These are phyloP conservation scores for Tricholoma matsutake DNA, from an alignment of 768 basidiomycete species.

Conservation along the genomic window DNA sequence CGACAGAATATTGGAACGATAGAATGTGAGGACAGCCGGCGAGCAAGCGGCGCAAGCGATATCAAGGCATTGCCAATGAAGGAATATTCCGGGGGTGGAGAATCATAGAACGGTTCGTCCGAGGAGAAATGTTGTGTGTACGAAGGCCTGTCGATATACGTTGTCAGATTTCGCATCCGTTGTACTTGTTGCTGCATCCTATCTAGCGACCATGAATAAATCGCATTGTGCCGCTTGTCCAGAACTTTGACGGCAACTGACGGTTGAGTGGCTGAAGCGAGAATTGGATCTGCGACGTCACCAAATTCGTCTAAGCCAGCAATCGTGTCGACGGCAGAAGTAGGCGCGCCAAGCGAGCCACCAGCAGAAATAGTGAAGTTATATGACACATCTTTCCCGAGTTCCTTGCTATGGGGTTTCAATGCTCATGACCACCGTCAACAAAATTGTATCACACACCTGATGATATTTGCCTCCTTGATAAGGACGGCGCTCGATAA, in stretches of 20 bases:
- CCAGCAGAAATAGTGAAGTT: constrained; percentile 92
- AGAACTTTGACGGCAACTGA: constrained; percentile 88
- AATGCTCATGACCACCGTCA: not conserved
- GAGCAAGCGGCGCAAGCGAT: constrained; percentile 77
- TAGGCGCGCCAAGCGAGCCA: constrained; percentile 71
- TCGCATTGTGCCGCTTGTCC: constrained; percentile 81
- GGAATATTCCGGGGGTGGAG: constrained; percentile 83
- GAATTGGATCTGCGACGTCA: constrained; percentile 82
- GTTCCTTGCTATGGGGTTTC: constrained; percentile 61
- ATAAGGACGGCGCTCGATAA: constrained; percentile 80
- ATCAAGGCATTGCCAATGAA: constrained; percentile 88
- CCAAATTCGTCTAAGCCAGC: constrained; percentile 90
- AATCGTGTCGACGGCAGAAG: constrained; percentile 81
- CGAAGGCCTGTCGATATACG: constrained; percentile 87
- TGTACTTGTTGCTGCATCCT: constrained; percentile 85
- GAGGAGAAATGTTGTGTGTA: constrained; percentile 94
- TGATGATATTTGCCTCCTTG: constrained; percentile 95
- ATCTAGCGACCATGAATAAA: constrained; percentile 90
- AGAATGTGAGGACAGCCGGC: constrained; percentile 70
- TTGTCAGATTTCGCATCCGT: constrained; percentile 90
- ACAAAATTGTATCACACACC: constrained; percentile 38
- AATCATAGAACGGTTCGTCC: constrained; percentile 91
- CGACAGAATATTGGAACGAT: constrained; percentile 88
- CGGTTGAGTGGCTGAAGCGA: constrained; percentile 72
- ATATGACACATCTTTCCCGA: constrained; percentile 83